Base-by-base conservation (phyloP, 176 grass and related monocot genomes). In the Hordeum marinum region DNA sequence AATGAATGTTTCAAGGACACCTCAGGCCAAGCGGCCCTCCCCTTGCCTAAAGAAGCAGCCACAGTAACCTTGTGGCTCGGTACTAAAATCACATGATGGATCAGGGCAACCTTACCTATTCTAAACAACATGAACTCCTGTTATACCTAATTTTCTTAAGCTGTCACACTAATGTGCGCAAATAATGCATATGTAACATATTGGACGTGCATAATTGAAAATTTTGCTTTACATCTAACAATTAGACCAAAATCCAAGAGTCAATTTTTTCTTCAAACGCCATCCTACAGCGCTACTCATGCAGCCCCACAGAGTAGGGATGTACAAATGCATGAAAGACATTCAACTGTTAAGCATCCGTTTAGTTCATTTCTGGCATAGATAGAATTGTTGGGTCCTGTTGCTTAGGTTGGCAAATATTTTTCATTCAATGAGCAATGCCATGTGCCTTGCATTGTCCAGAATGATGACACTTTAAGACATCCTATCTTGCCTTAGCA, bases 201-300 rank as follows among this genome's bases (percentile, higher is more conserved):
- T 21, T 9, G 12, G 72, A 60, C 61, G 73, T 42, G 32, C 31
- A 66, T 27, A 17, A 13, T 63, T 46, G 27, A 46, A 74, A 21
- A 55, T 57, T 52, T 52, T 52, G 1, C 1, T 52, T 52, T 18
- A 50, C 66, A 50, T 72, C 37, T 6, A n/a, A 46, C 4, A n/a
- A 63, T 4, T 74, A 35, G 60, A 73, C 57, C 26, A 60, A 84
- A 79, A 88, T 60, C 68, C 21, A 64, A 79, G n/a, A 34, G 32
- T 5, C 4, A 27, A 54, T 54, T 63, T 18, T 65, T 12, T 34
- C 24, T 88, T 65, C 24, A 67, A 20, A 63, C 21, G 37, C 43
- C 2, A 25, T 18, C 14, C 4, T 26, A 5, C 39, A 85, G 6
- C 9, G 75, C 57, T 13, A 45, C 0, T 42, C 14, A 58, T 5